Evolutionary conservation across 2,329 filamentous ascomycete genomes (phyloP), one percentile per base, ranked within the genome.

Genomic region (Blastomyces emzantsi): DNA sequence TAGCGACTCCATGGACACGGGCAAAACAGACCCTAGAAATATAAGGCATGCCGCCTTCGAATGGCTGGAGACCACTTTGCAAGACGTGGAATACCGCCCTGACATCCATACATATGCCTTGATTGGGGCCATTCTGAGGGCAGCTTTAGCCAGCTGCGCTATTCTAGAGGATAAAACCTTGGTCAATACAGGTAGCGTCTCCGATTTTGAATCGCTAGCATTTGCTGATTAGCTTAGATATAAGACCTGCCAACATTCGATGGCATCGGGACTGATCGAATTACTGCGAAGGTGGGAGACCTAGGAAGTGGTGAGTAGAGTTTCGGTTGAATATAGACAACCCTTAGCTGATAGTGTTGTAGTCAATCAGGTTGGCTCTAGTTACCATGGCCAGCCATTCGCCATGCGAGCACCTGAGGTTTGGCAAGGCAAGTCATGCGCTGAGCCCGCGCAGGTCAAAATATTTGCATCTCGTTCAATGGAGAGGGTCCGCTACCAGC

Each of bases 131-230:
- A 13, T 65, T 43, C 9, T 65, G 45, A 58, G 43, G 60, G 43
- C 49, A 45, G 54, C 22, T 19, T 65, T 65, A 49, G 55, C n/a
- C 11, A 65, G 64, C 41, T 65, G 64, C 54, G 33, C 52, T 41
- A 55, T 64, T 64, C 51, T 64, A n/a, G 62, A 28, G 4, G 45
- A 57, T 33, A 45, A 28, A 28, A 5, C 60, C 41, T 47, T 49
- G n/a, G 64, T 65, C 30, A 65, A 65, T 60, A 65, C 62, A 62
- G 62, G 64, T 64, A 65, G n/a, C 56, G 28, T 22, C 62, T 33
- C 62, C 56, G 41, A 39, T 60, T 45, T 64, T 57, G 17, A 64
- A 61, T 49, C n/a, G 41, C 41, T 65, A 36, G 51, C 64, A 62
- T 64, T 25, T 25, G 49, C 62, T 64, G 62, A 65, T 56, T 19